These are phyloP conservation scores for Thyridium curvatum DNA, from an alignment of 2,329 filamentous ascomycete genomes.

Conservation along the genomic window DNA sequence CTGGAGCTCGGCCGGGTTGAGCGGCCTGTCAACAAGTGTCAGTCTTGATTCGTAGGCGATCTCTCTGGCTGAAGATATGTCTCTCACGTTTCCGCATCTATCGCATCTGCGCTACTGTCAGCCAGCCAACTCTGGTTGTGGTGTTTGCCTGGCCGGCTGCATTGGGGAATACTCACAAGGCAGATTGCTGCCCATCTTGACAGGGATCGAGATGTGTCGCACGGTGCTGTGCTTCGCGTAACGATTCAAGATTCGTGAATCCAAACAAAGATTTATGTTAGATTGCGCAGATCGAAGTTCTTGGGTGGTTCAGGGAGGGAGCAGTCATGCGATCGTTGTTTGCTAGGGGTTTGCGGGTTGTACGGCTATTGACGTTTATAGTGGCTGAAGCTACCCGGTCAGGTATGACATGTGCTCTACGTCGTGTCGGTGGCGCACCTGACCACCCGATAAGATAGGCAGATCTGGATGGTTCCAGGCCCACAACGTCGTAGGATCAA, in stretches of 20 bases:
- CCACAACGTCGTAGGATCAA: too few species aligned
- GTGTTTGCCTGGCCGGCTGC: conserved; percentile 6
- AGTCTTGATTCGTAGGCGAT: conserved; percentile 5
- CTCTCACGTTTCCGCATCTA: conserved; percentile 86
- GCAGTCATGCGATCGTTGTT: background rate
- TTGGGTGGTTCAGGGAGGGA: too few species aligned
- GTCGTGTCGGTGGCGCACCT: too few species aligned
- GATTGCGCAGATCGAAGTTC: too few species aligned
- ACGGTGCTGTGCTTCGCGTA: too few species aligned
- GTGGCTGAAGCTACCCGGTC: conserved; percentile 3
- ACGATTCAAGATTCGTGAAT: too few species aligned
- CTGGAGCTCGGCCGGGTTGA: conserved; percentile 86
- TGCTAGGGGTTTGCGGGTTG: background rate
- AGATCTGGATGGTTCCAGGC: too few species aligned
- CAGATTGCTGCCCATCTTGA: conserved; percentile 39
- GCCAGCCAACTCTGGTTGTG: conserved; percentile 4
- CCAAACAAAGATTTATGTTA: too few species aligned
- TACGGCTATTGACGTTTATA: too few species aligned
- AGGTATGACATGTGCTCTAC: too few species aligned
- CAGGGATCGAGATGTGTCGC: background rate
- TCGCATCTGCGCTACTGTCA: conserved; percentile 63
- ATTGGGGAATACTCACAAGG: conserved; percentile 28
- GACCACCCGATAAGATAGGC: background rate
- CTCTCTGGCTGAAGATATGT: background rate
- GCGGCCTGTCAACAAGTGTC: conserved; percentile 49